These are phyloP conservation scores for Fibroporia radiculosa DNA, from an alignment of 768 basidiomycete genomes.

Conservation along the genomic window DNA sequence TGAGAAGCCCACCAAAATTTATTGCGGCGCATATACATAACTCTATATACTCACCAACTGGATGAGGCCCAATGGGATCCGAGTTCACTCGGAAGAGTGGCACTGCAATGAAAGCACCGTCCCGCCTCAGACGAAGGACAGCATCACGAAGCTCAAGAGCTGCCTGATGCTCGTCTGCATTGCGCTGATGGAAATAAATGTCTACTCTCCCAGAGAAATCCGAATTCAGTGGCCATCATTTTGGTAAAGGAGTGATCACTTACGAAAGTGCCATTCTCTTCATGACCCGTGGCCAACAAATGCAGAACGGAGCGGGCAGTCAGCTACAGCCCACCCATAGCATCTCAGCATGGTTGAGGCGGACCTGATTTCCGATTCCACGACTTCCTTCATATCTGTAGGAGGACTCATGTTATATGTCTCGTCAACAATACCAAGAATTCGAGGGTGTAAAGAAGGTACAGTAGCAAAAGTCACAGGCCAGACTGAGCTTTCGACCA, in stretches of 20 bases:
- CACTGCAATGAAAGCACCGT: conserved; percentile 76
- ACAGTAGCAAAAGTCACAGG: too few relatives aligned
- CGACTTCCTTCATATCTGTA: conserved; percentile 17
- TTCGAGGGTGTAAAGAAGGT: too few relatives aligned
- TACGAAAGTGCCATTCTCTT: conserved; percentile 16
- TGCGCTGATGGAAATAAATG: conserved; percentile 73
- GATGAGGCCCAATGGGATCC: conserved; percentile 67
- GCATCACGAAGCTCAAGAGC: conserved; percentile 66
- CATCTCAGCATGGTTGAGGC: too few relatives aligned
- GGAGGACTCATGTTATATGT: conserved; percentile 18
- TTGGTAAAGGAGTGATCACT: neutral
- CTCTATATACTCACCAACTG: conserved; percentile 44
- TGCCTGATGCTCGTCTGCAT: conserved; percentile 50
- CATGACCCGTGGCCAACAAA: too few relatives aligned
- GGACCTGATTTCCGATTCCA: conserved; percentile 17
- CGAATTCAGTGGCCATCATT: conserved; percentile 18
- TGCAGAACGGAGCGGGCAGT: too few relatives aligned
- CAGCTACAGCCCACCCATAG: too few relatives aligned
- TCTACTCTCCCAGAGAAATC: conserved; percentile 35
- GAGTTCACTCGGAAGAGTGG: conserved; percentile 67
- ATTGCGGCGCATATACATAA: neutral
- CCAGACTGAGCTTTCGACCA: too few relatives aligned
- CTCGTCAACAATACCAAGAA: too few relatives aligned
- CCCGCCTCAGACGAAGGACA: conserved; percentile 58
- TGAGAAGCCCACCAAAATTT: conserved; percentile 15